Evolutionary conservation across 176 grass and related monocot genomes (phyloP), one percentile per base, ranked within the genome.

Genomic region (Microstegium vimineum): DNA sequence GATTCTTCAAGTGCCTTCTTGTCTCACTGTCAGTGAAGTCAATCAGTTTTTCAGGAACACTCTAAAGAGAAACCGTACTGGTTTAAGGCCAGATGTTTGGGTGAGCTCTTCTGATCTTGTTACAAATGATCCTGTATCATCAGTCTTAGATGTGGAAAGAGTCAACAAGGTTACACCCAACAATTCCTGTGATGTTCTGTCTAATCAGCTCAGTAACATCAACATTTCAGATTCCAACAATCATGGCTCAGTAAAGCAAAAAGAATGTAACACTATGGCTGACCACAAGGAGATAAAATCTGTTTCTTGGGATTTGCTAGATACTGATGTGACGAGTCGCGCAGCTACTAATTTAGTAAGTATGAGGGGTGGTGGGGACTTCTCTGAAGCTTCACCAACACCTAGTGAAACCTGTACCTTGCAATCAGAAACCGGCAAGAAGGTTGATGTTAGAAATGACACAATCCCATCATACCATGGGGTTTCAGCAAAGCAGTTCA

Each of bases 1-100:
- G 71, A 94, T 93, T 73, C 84, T 98, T 81, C 89, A 87, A 69
- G 59, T 89, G 34, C 88, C 91, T 87, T 37, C 77, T 63, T 62
- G 28, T 79, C 81, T 78, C n/a, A 69, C 66, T 40, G 66, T 69
- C 11, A 15, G 37, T 41, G 66, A 69, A 69, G 66, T 69, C 22
- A 69, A 69, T 41, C 66, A 69, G 66, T 69, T 69, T 69, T 69
- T 69, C 66, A 69, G 35, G 36, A 69, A 69, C 66, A 69, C 66
- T 14, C 37, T 69, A 41, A 69, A 69, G 66, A 69, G 66, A 41
- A 69, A 69, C 20, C 22, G 11, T 25, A 69, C 35, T 14, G 36
- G 66, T n/a, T 69, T 41, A 41, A 41, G 66, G 37, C 36, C 66
- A 41, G 66, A 69, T 69, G 36, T 41, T 41, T 69, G 11, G n/a